A percentile compares a stretch with the other conserved stretches of the same genome.
These are phyloP conservation scores for Cercospora sp. DNA, from an alignment of 2,329 filamentous ascomycete genomes.

Conservation along the genomic window DNA sequence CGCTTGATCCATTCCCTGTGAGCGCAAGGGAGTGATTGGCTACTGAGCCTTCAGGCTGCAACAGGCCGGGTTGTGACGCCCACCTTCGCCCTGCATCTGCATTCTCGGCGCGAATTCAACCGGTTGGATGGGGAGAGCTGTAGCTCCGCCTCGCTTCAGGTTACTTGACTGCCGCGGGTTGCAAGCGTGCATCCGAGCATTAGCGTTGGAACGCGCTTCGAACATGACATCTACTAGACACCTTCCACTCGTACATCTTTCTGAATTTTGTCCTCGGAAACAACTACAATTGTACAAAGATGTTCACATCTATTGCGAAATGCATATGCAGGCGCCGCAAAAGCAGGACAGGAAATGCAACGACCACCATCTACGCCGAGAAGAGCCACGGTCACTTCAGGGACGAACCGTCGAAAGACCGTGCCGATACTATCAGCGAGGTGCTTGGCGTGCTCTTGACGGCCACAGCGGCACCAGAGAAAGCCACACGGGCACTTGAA, in stretches of 20 bases:
- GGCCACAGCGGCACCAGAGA: background rate
- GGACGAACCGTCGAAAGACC: background rate
- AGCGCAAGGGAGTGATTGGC: background rate
- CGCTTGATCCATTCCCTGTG: no score
- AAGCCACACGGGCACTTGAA: background rate
- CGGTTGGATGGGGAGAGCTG: background rate
- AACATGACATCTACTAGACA: constrained; percentile 1
- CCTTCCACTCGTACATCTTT: background rate
- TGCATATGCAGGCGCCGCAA: background rate
- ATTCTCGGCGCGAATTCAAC: background rate
- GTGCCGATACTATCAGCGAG: background rate
- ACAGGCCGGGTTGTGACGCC: background rate
- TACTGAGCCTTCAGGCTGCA: background rate
- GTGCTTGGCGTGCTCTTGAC: background rate
- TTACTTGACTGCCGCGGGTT: background rate
- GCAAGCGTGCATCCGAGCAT: background rate
- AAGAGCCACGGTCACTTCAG: background rate
- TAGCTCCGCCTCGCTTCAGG: background rate
- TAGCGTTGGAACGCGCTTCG: background rate
- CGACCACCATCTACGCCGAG: background rate
- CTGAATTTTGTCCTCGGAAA: constrained; percentile 3
- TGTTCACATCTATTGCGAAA: constrained; percentile 1
- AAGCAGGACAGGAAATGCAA: background rate
- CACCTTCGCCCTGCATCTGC: background rate
- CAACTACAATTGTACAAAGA: background rate